These are phyloP conservation scores for Otatea glauca DNA, from an alignment of 176 grass and related monocot genomes.

Conservation along the genomic window DNA sequence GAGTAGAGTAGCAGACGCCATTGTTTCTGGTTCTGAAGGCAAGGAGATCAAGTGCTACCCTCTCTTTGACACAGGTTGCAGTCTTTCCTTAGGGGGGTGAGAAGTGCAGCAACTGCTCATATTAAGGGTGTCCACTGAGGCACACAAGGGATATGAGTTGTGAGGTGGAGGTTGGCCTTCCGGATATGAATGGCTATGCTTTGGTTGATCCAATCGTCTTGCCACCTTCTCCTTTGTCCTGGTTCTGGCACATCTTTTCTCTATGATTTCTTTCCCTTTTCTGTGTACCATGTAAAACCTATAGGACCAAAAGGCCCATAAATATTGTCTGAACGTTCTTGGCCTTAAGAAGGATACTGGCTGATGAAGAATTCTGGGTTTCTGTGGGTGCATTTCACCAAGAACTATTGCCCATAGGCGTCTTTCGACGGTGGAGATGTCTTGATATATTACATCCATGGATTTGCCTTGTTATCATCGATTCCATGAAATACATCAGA, in stretches of 20 bases:
- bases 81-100: slow-evolving; percentile 57
- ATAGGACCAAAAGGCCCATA: slow-evolving; percentile 29
- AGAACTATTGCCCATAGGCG: slow-evolving; percentile 19
- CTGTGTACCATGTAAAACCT: slow-evolving; percentile 43
- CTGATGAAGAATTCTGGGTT: slow-evolving; percentile 36
- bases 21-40: slow-evolving; percentile 42
- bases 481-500: background rate
- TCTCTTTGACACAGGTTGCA: slow-evolving; percentile 44
- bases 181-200: slow-evolving; percentile 75
- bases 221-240: slow-evolving; percentile 64
- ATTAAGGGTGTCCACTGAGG: slow-evolving; percentile 59
- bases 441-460: slow-evolving; percentile 44
- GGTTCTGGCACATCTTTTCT: slow-evolving; percentile 33
- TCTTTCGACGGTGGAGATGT: slow-evolving; percentile 29
- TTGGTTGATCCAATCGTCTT: slow-evolving; percentile 66
- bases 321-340: slow-evolving; percentile 48
- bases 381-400: slow-evolving; percentile 46
- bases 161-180: slow-evolving; percentile 68
- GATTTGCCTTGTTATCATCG: background rate
- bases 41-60: slow-evolving; percentile 43
- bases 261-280: slow-evolving; percentile 35
- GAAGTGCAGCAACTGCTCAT: slow-evolving; percentile 52
- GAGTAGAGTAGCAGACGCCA: slow-evolving; percentile 94
- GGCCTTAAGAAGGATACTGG: slow-evolving; percentile 40
- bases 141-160: slow-evolving; percentile 78